These are phyloP conservation scores for Solanum aculeatissimum DNA, from an alignment of 305 asterid genomes.

Conservation along the genomic window DNA sequence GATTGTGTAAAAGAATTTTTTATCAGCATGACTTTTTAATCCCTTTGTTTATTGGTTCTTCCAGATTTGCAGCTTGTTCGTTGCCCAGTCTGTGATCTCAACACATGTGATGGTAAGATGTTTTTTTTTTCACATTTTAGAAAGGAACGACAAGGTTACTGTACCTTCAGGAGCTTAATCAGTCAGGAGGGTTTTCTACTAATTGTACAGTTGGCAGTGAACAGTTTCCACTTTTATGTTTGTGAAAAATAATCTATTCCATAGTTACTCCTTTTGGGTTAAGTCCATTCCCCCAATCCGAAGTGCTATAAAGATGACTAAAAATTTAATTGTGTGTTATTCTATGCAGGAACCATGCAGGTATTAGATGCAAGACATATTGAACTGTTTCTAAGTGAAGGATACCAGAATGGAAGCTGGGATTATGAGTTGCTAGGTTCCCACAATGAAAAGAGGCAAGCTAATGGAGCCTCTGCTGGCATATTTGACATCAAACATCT, in stretches of 20 bases:
- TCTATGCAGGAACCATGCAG: conserved; percentile 86
- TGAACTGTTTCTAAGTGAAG: conserved; percentile 67
- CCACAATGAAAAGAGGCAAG: conserved; percentile 38
- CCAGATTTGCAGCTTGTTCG: conserved; percentile 95
- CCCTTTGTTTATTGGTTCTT: conserved; percentile 9
- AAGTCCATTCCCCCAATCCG: neutral
- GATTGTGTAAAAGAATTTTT: neutral
- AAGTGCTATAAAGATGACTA: neutral
- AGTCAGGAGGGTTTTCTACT: neutral
- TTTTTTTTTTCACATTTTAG: neutral
- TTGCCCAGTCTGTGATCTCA: conserved; percentile 92
- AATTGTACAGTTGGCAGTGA: neutral
- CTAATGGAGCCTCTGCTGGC: conserved; percentile 67
- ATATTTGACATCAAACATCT: conserved; percentile 71
- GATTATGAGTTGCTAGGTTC: conserved; percentile 55
- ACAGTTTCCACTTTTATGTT: neutral
- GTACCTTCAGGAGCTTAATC: neutral
- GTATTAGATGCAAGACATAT: conserved; percentile 84
- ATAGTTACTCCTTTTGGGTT: neutral
- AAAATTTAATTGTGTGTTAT: neutral
- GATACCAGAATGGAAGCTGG: conserved; percentile 68
- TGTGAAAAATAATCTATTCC: neutral
- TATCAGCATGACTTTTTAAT: neutral
- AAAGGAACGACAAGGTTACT: neutral
- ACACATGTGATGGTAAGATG: conserved; percentile 80